Evolutionary conservation across 495 filamentous ascomycete species (phyloP).

Genomic region (Achaetomiella virescens): DNA sequence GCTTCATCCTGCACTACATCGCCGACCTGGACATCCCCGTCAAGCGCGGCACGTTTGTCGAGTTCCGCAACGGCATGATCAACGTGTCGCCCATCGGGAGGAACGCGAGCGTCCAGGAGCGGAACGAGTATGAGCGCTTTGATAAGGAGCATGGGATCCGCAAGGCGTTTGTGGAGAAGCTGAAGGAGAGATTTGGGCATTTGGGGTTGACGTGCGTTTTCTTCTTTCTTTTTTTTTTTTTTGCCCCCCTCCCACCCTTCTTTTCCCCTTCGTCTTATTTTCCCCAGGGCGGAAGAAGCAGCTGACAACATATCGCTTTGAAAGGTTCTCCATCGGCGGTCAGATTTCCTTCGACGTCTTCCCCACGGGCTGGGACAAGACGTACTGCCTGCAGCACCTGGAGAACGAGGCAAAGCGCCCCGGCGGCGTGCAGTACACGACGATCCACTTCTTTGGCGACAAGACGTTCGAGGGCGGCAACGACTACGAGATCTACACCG

Average conservation of each 20-base stretch:
- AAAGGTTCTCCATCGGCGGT: constrained; percentile 84
- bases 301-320: neutral
- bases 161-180: constrained; percentile 59
- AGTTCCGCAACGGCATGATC: constrained; percentile 97
- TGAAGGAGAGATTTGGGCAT: constrained; percentile 77
- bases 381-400: constrained; percentile 87
- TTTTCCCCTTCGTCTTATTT: constrained; percentile 4
- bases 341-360: constrained; percentile 99
- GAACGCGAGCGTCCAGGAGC: constrained; percentile 75
- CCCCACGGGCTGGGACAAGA: constrained; percentile 96
- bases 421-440: constrained; percentile 68
- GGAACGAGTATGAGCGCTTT: constrained; percentile 69
- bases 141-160: constrained; percentile 72
- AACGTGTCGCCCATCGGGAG: constrained; percentile 90
- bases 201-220: constrained; percentile 72
- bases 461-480: constrained; percentile 87
- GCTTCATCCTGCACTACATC: constrained; percentile 82
- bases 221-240: neutral
- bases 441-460: constrained; percentile 97
- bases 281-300: too few species aligned
- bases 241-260: constrained; percentile 1
- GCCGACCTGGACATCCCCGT: constrained; percentile 80
- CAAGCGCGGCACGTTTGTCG: constrained; percentile 93
- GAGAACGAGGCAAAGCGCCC: constrained; percentile 67
- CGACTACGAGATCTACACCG: constrained; percentile 87